These are phyloP conservation scores for Globisporangium rhizosaccharum DNA, from an alignment of 352 stramenopile species.

Conservation along the genomic window DNA sequence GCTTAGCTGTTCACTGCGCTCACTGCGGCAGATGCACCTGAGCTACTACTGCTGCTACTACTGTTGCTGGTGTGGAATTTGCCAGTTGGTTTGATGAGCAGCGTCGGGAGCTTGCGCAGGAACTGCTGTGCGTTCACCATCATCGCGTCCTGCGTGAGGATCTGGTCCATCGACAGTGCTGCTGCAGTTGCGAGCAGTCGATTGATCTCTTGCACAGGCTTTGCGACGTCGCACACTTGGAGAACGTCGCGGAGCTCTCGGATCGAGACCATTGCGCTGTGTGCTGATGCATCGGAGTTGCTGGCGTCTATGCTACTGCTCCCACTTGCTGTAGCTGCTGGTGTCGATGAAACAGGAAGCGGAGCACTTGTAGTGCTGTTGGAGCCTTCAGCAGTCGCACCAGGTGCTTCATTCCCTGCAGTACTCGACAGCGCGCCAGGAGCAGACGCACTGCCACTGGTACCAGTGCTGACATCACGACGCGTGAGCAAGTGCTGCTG, in stretches of 20 bases:
- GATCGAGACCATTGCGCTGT: constrained; percentile 40
- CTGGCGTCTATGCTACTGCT: background rate
- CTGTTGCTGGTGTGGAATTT: constrained; percentile 14
- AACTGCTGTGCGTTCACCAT: constrained; percentile 41
- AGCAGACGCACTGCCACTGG: background rate
- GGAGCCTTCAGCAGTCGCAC: background rate
- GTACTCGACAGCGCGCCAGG: background rate
- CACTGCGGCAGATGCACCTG: background rate
- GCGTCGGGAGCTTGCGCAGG: constrained; percentile 29
- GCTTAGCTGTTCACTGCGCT: too few relatives aligned
- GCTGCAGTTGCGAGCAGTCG: constrained; percentile 25
- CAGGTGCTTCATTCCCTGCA: background rate
- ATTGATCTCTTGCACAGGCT: constrained; percentile 51
- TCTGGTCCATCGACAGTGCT: constrained; percentile 36
- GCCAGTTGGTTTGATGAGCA: constrained; percentile 43
- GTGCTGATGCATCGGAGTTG: background rate
- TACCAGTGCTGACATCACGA: background rate
- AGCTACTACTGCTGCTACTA: background rate
- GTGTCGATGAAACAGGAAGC: too few relatives aligned
- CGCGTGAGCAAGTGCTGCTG: constrained; percentile 2
- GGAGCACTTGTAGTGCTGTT: background rate
- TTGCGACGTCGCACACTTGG: constrained; percentile 38
- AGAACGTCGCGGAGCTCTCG: constrained; percentile 33
- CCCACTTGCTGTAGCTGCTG: too few relatives aligned
- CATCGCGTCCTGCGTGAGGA: constrained; percentile 57